Percentiles rank a stretch among this genome's conserved stretches.
phyloP scores from a whole-genome alignment of 495 filamentous ascomycete genomes.

The Penicillium turbatum region DNA sequence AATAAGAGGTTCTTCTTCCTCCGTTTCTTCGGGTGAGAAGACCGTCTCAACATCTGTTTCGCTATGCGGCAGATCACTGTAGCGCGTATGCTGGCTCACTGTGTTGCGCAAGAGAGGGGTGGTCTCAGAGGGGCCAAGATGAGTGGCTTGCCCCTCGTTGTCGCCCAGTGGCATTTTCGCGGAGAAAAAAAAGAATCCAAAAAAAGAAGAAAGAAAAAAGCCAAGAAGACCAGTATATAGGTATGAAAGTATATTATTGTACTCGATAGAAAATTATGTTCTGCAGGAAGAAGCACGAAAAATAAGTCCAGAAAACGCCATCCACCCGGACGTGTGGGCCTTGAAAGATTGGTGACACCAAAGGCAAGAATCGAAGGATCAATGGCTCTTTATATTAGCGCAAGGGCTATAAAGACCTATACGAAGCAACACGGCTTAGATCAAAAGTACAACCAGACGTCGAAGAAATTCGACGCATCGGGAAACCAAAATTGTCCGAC shows the following conservation, averaged over 20 bases:
- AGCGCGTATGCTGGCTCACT: constrained; percentile 4
- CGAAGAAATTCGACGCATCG: no score
- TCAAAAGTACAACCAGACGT: neutral
- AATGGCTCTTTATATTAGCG: neutral
- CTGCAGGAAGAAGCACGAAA: neutral
- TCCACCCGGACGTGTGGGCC: neutral
- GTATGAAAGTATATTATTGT: neutral
- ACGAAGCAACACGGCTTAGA: neutral
- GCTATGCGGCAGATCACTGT: constrained; percentile 3
- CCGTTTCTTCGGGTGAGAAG: constrained; percentile 11
- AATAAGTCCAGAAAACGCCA: neutral
- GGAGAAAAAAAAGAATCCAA: neutral
- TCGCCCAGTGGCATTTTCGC: neutral
- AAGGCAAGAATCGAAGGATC: neutral
- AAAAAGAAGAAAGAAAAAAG: neutral
- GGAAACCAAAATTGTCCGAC: no score
- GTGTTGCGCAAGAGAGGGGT: constrained; percentile 20
- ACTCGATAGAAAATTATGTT: neutral
- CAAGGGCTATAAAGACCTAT: neutral
- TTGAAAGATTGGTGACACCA: neutral
- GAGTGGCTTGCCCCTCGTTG: neutral
- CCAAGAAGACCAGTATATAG: neutral
- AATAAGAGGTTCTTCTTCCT: constrained; percentile 23
- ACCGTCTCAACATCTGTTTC: constrained; percentile 18
- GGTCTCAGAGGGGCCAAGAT: constrained; percentile 11